Base-by-base conservation (phyloP, 2,329 filamentous ascomycete species). In the Colletotrichum shisoi region DNA sequence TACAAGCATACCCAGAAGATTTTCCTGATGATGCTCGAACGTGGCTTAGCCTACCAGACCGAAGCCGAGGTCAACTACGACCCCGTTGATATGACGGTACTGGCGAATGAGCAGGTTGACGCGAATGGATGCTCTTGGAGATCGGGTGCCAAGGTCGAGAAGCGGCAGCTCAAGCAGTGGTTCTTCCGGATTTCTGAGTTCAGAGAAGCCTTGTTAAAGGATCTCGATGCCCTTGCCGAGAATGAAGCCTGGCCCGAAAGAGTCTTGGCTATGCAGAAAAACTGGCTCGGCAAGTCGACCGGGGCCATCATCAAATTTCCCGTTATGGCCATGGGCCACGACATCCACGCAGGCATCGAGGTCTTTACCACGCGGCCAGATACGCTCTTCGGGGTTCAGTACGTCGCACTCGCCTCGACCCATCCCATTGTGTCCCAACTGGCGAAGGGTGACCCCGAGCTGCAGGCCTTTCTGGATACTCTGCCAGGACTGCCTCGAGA, bases 71-170 rank as follows among this genome's bases (percentile, higher is more conserved):
- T 96, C 72, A 97, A 97, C 78, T 97, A 92, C 80, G 93, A 96
- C 71, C 93, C 93, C 1, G 85, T 96, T 34, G 93, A 97, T 75
- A 89, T 91, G 75, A 97, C 93, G 0, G 93, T 97, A 17, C 82
- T 97, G 67, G 93, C 93, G 12, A 97, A 97, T 75, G 93, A 97
- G 78, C 93, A 97, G 79, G 92, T 96, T n/a, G 92, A 96, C 75
- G 85, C 90, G 57, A 90, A 92, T 74, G 93, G 93, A 39, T 87
- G 83, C 72, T 96, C 93, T 2, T 97, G 93, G 93, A 87, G 93
- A 63, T 95, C 92, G 1, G 93, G 93, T 11, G 93, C 91, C 57
- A 89, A 91, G 75, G 92, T 96, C 19, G 90, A 95, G 78, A 91
- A 93, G 79, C 82, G 87, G 67, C 86, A 87, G 71, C 81, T 96